These are phyloP conservation scores for Scheffersomyces stambukii DNA, from an alignment of 1,139 yeast species.

Conservation along the genomic window DNA sequence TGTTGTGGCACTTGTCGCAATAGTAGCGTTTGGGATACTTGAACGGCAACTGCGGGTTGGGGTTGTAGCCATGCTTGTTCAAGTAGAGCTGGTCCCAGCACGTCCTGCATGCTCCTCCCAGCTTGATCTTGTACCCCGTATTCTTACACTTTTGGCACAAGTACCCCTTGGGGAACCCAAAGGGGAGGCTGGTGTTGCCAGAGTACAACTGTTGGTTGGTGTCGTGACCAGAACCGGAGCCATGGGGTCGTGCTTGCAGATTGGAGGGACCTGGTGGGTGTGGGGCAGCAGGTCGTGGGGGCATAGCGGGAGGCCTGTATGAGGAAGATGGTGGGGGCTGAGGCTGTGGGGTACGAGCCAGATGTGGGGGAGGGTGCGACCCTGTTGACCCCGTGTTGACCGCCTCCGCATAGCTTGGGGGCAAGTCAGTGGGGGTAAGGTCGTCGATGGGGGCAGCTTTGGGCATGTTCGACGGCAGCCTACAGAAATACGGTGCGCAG, in stretches of 20 bases:
- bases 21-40: slow-evolving; percentile 57
- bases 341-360: slow-evolving; percentile 11
- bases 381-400: slow-evolving; percentile 6
- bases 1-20: slow-evolving; percentile 72
- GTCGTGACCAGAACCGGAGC: too few relatives aligned
- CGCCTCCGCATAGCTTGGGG: slow-evolving; percentile 16
- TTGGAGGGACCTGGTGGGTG: not conserved
- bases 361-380: slow-evolving; percentile 5
- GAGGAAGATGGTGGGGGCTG: slow-evolving; percentile 7
- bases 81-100: slow-evolving; percentile 37
- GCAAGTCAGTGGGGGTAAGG: slow-evolving; percentile 9
- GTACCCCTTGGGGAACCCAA: slow-evolving; percentile 38
- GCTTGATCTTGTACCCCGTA: slow-evolving; percentile 32
- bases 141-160: slow-evolving; percentile 39
- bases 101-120: slow-evolving; percentile 26
- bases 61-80: slow-evolving; percentile 31
- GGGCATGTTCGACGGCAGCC: too few relatives aligned
- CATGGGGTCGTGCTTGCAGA: slow-evolving; percentile 4
- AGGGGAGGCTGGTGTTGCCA: slow-evolving; percentile 48
- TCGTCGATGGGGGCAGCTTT: slow-evolving; percentile 4
- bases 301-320: slow-evolving; percentile 6
- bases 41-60: slow-evolving; percentile 35
- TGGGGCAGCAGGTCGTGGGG: slow-evolving; percentile 4
- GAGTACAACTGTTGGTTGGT: slow-evolving; percentile 22
- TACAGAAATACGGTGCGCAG: too few relatives aligned